A percentile compares a stretch with the other conserved stretches of the same genome.
phyloP scores from a whole-genome alignment of 805 yeast species.

The Myxozyma mucilagina region DNA sequence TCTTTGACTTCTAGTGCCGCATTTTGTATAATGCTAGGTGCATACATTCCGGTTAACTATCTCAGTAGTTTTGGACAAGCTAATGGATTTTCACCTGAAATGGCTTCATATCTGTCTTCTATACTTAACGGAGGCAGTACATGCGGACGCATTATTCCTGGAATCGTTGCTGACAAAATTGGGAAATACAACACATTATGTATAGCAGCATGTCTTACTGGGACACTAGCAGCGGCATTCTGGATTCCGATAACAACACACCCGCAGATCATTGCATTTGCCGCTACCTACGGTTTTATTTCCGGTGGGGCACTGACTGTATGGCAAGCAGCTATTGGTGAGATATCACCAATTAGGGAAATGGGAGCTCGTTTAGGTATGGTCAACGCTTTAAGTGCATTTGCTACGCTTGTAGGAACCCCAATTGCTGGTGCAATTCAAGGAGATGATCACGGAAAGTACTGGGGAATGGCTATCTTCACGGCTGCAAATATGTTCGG shows the following conservation, averaged over 20 bases:
- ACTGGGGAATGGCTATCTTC: constrained; percentile 30
- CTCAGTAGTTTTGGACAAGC: constrained; percentile 36
- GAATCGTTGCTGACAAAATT: constrained; percentile 47
- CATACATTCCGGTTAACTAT: constrained; percentile 40
- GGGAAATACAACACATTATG: constrained; percentile 58
- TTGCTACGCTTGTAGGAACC: constrained; percentile 43
- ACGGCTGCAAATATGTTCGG: constrained; percentile 15
- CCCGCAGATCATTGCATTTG: constrained; percentile 38
- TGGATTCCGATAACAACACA: constrained; percentile 59
- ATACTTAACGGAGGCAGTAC: constrained; percentile 33
- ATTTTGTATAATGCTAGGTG: constrained; percentile 35
- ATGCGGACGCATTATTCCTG: constrained; percentile 50
- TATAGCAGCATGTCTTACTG: constrained; percentile 41
- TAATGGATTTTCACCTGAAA: constrained; percentile 27
- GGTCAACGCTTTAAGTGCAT: constrained; percentile 57
- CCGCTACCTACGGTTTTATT: constrained; percentile 38
- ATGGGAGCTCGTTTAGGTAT: constrained; percentile 55
- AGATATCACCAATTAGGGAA: constrained; percentile 32
- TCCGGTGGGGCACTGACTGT: constrained; percentile 40
- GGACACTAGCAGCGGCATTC: constrained; percentile 51
- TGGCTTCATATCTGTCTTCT: constrained; percentile 37
- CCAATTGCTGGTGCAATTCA: constrained; percentile 39
- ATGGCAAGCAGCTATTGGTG: constrained; percentile 39
- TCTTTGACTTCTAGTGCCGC: constrained; percentile 34
- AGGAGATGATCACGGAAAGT: constrained; percentile 19